Base-by-base conservation (phyloP, 805 yeast genomes). In the Schwanniomyces yamadae region DNA sequence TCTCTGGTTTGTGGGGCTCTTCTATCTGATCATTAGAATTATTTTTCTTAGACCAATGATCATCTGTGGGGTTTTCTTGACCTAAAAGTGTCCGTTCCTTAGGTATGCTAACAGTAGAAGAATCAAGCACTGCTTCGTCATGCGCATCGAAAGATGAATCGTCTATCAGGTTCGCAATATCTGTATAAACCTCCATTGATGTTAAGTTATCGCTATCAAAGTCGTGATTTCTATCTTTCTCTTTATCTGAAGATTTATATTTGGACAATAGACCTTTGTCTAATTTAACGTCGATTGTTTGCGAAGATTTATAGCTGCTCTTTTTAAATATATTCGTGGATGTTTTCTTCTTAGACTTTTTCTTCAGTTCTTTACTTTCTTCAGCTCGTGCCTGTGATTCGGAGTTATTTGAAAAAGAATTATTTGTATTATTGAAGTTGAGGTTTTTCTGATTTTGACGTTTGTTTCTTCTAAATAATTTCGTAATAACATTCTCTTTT, bases 401-500 rank as follows among this genome's bases (percentile, higher is more conserved):
- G n/a, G n/a, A n/a, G n/a, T n/a, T n/a, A n/a, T n/a, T n/a, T n/a
- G n/a, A n/a, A n/a, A n/a, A n/a, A n/a, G n/a, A n/a, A n/a, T n/a
- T n/a, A n/a, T n/a, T n/a, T n/a, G n/a, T 21, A 8, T 8, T 21
- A 21, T 21, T 21, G 23, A 21, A 21, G 23, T 21, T 21, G 23
- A 21, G 10, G 23, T 21, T 21, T 7, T 8, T 8, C 7, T 21
- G 7, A 7, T 21, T 21, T 21, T 2, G 31, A n/a, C 16, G 15
- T 31, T 61, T 48, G 37, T 60, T 60, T 42, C 60, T 58, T 49
- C 63, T 67, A 52, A 69, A 69, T 11, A 69, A 53, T 44, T 68
- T 67, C 16, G 62, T 45, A 20, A 69, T 66, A 29, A 67, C 62
- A 40, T 64, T 69, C 34, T 65, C 72, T 42, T 65, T 65, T 1